Conservation (phyloP, 2,329 filamentous ascomycete genomes). For the Microdochium bolleyi region DNA sequence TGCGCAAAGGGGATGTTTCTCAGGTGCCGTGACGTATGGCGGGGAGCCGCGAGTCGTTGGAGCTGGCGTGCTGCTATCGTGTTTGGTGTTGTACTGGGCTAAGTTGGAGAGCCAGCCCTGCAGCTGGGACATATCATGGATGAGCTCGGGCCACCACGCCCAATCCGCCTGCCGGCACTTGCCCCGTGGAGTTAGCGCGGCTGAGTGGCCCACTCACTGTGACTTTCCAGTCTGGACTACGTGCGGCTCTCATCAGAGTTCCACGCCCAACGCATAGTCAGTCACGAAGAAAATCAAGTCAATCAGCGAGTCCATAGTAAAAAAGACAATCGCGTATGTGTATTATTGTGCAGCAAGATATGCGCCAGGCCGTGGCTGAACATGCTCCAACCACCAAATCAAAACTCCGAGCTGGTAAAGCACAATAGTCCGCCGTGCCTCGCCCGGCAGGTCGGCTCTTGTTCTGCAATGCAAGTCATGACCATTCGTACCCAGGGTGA, state of each 20-base stretch:
- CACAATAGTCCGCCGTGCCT: neutral
- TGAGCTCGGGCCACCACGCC: neutral
- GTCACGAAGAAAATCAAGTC: too few relatives aligned
- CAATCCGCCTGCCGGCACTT: neutral
- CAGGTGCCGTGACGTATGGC: neutral
- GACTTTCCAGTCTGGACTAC: too few relatives aligned
- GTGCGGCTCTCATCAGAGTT: too few relatives aligned
- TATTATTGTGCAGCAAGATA: neutral
- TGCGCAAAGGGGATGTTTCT: neutral
- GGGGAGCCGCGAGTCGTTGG: neutral
- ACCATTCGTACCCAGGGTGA: neutral
- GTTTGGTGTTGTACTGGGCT: slow-evolving; percentile 1
- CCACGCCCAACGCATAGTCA: too few relatives aligned
- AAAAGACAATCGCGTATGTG: neutral
- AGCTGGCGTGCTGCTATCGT: neutral
- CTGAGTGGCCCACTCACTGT: neutral
- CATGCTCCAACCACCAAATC: neutral
- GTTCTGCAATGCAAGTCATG: neutral
- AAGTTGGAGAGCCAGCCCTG: neutral
- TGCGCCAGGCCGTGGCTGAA: neutral
- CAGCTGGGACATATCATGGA: neutral
- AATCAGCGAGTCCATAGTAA: neutral
- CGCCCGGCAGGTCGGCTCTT: neutral
- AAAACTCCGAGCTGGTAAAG: neutral
- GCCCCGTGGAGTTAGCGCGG: neutral